Base-by-base conservation (phyloP, 768 basidiomycete species). In the Rhizopogon rudus region DNA sequence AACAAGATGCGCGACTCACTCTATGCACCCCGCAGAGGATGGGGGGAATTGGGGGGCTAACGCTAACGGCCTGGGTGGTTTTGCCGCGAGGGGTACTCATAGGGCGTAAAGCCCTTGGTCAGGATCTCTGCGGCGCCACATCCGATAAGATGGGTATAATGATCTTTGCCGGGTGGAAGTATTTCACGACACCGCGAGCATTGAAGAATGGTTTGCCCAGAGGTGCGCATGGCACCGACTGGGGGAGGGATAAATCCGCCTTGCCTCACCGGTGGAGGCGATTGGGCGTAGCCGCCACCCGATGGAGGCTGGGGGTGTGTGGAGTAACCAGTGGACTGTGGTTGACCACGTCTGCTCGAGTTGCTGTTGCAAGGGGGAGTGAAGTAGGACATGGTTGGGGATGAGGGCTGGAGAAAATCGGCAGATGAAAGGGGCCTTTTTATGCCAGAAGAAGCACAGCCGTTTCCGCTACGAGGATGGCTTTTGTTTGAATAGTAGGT, bases 111-210 rank as follows among this genome's bases (percentile, higher is more conserved):
- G n/a, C 56, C 52, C 10, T 52, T 53, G 1, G 54, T 61, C 33
- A 66, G 5, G 2, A 64, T 39, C 28, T 39, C 50, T 8, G 45
- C 52, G 8, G 45, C 57, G 7, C 62, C 59, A 49, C 65, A 64
- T n/a, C 41, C 49, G 13, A 56, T 3, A 10, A 44, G 40, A 37
- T 67, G 60, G n/a, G 13, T 14, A 25, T 52, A 52, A 3, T 59
- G 40, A 8, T 59, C 62, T 25, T 37, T 22, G 6, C 51, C 60
- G 17, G 57, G 57, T 20, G 40, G 5, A 22, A 59, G 59, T 2
- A 14, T n/a, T 3, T 55, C 28, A 25, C 22, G 29, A n/a, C 64
- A 65, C n/a, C 62, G 65, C 39, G 33, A 20, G 40, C 65, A 66
- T 16, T 20, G 43, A 16, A 46, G 42, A 13, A 20, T 7, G 2